Evolutionary conservation across 192 early-diverging fungal species (phyloP).

Genomic region (Coemansia guatemalensis): DNA sequence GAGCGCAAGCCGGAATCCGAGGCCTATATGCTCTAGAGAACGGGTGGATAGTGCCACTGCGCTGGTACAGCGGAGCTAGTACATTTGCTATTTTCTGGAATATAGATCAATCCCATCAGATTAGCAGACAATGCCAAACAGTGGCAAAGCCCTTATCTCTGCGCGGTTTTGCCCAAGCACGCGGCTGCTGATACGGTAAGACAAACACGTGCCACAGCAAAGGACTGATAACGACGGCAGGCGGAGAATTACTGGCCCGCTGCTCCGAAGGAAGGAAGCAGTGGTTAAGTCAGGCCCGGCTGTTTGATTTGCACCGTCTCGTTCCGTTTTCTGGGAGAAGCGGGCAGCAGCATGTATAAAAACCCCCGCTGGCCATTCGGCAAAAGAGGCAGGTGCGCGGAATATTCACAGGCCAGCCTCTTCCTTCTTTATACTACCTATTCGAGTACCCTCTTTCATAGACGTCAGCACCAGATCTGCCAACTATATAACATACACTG

Average conservation of each 20-base stretch:
- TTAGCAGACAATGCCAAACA: neutral
- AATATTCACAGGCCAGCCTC: neutral
- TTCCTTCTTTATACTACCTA: slow-evolving; percentile 1
- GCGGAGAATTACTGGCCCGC: slow-evolving; percentile 1
- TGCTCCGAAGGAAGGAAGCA: slow-evolving; percentile 3
- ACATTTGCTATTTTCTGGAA: neutral
- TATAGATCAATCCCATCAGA: neutral
- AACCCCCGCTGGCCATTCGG: neutral
- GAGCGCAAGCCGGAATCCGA: slow-evolving; percentile 45
- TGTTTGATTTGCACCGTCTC: neutral
- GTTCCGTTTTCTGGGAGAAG: neutral
- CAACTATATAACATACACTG: neutral
- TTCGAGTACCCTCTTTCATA: neutral
- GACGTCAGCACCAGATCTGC: neutral
- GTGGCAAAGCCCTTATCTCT: neutral
- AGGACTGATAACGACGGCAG: neutral
- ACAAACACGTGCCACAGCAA: neutral
- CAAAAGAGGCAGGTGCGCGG: neutral
- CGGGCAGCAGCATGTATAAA: neutral
- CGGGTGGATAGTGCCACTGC: neutral
- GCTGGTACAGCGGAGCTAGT: neutral
- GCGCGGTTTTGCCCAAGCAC: neutral
- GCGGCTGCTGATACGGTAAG: neutral
- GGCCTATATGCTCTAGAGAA: slow-evolving; percentile 11
- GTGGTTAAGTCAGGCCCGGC: neutral